Evolutionary conservation across 176 grass and related monocot species (phyloP).

Genomic region (Paspalum notatum): DNA sequence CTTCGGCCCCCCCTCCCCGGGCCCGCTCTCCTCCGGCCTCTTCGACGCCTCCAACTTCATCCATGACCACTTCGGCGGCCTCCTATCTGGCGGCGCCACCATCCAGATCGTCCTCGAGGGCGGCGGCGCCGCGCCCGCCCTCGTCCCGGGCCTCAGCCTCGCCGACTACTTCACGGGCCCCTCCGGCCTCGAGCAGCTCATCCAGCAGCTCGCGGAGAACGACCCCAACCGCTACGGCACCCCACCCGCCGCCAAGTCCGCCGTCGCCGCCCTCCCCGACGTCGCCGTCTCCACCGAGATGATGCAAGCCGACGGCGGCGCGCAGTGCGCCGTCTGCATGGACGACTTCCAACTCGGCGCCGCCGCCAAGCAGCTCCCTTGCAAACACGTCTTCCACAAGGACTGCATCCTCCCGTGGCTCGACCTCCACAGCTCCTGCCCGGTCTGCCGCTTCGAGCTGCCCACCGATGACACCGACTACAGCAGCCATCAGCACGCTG

Average conservation of each 20-base stretch:
- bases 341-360: conserved; percentile 70
- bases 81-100: conserved; percentile 74
- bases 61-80: conserved; percentile 64
- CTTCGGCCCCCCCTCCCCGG: conserved; percentile 46
- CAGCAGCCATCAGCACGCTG: not conserved
- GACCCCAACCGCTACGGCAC: conserved; percentile 96
- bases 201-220: conserved; percentile 97
- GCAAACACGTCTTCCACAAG: conserved; percentile 94
- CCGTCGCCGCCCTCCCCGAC: conserved; percentile 69
- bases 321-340: conserved; percentile 95
- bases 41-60: conserved; percentile 72
- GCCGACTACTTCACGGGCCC: conserved; percentile 93
- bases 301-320: conserved; percentile 67
- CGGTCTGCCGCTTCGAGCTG: conserved; percentile 85
- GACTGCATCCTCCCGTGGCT: conserved; percentile 97
- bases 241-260: conserved; percentile 76
- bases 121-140: conserved; percentile 17
- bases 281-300: conserved; percentile 57
- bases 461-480: conserved; percentile 73
- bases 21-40: not conserved
- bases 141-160: conserved; percentile 56
- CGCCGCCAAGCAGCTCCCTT: conserved; percentile 80
- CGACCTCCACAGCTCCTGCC: conserved; percentile 94
- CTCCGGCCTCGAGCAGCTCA: conserved; percentile 90
- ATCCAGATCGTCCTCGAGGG: conserved; percentile 86